Conservation (phyloP, 495 filamentous ascomycete species). For the Penicillium bialowiezense region DNA sequence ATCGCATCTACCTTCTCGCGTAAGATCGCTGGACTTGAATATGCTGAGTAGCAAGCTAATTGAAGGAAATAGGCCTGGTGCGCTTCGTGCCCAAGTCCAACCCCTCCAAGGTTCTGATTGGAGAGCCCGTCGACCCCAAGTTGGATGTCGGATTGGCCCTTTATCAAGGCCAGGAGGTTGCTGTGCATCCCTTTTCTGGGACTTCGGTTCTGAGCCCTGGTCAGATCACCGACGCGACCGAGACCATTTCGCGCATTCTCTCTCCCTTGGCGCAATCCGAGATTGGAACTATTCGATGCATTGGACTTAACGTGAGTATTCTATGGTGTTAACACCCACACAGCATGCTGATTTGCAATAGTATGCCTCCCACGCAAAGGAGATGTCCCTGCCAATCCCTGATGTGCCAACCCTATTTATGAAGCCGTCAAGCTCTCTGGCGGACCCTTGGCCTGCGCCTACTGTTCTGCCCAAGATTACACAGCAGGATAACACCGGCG, state of each 20-base stretch:
- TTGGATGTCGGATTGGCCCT: conserved; percentile 56
- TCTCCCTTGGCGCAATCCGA: conserved; percentile 50
- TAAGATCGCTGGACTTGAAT: conserved; percentile 13
- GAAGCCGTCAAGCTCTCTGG: conserved; percentile 70
- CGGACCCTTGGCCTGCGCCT: conserved; percentile 64
- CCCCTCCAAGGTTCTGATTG: conserved; percentile 49
- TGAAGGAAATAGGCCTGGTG: conserved; percentile 47
- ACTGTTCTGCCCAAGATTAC: conserved; percentile 64
- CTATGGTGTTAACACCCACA: neutral
- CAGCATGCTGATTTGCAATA: conserved; percentile 15
- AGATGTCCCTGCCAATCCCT: conserved; percentile 70
- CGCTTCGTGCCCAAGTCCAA: conserved; percentile 56
- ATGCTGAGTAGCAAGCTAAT: conserved; percentile 2
- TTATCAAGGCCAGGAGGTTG: conserved; percentile 52
- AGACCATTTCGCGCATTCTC: conserved; percentile 51
- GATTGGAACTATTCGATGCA: conserved; percentile 57
- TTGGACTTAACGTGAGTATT: conserved; percentile 65
- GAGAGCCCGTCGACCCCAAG: conserved; percentile 51
- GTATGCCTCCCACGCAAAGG: conserved; percentile 74
- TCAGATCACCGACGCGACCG: conserved; percentile 43
- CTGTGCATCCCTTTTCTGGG: conserved; percentile 53
- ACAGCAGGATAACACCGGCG: conserved; percentile 52
- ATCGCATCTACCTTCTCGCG: conserved; percentile 46
- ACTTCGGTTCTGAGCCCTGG: conserved; percentile 53
- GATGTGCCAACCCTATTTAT: conserved; percentile 76